These are phyloP conservation scores for Elaeis oleifera DNA, from an alignment of 202 grass and related monocot genomes.

Conservation along the genomic window DNA sequence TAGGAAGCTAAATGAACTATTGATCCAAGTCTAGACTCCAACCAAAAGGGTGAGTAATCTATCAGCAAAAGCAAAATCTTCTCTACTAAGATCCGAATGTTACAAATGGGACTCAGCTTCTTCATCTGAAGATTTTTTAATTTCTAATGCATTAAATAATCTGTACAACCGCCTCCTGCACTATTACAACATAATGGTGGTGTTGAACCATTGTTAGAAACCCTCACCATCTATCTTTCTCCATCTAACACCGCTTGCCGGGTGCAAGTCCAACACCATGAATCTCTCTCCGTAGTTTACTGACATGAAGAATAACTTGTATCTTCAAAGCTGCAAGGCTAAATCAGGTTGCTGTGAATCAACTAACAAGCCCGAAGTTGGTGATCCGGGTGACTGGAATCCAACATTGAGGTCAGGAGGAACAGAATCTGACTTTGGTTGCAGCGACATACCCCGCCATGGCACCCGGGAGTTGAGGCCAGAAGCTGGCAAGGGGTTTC, in stretches of 20 bases:
- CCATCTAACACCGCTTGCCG: neutral
- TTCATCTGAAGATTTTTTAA: constrained; percentile 21
- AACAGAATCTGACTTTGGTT: constrained; percentile 7
- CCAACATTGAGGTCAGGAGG: constrained; percentile 29
- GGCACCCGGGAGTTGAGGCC: constrained; percentile 9
- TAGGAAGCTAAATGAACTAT: too few relatives aligned
- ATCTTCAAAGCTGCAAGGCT: constrained; percentile 48
- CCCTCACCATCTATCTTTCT: constrained; percentile 12
- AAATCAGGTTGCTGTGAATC: constrained; percentile 43
- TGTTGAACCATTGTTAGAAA: constrained; percentile 26
- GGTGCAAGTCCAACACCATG: constrained; percentile 25
- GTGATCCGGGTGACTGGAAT: constrained; percentile 27
- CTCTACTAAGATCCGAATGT: constrained; percentile 16
- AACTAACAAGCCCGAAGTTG: constrained; percentile 18
- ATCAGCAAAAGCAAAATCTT: too few relatives aligned
- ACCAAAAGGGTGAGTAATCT: too few relatives aligned
- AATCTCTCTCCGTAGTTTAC: too few relatives aligned
- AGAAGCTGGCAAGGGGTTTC: constrained; percentile 13
- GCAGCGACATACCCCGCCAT: neutral
- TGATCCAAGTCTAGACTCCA: too few relatives aligned
- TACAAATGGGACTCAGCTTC: constrained; percentile 36
- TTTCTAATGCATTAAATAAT: constrained; percentile 47
- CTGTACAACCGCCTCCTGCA: constrained; percentile 49
- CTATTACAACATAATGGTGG: constrained; percentile 39
- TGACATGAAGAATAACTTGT: constrained; percentile 2